Conservation (phyloP, 176 grass and related monocot genomes). For the Canna indica region DNA sequence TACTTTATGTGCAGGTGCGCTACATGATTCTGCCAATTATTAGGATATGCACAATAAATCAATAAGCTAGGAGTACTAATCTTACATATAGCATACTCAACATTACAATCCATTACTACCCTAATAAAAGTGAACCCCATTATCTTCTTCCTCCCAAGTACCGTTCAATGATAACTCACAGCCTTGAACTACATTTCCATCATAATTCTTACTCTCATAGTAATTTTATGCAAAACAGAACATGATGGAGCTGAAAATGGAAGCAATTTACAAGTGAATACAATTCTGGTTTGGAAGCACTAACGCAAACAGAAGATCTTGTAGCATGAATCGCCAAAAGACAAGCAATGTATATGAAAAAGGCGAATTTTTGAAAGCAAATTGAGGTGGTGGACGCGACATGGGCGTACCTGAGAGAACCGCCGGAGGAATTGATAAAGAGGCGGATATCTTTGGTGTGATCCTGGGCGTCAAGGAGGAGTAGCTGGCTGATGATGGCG, state of each 20-base stretch:
- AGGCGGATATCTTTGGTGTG: constrained; percentile 62
- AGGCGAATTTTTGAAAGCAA: background rate
- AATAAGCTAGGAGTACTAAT: background rate
- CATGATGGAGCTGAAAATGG: background rate
- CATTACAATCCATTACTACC: background rate
- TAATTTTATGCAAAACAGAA: background rate
- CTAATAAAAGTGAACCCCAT: too few species aligned
- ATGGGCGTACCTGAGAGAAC: constrained; percentile 43
- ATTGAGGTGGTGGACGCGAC: background rate
- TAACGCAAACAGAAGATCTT: background rate
- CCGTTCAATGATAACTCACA: too few species aligned
- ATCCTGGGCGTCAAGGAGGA: constrained; percentile 81
- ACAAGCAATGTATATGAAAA: background rate
- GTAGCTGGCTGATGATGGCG: constrained; percentile 70
- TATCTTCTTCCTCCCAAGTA: too few species aligned
- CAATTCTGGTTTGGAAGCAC: background rate
- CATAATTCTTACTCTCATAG: background rate
- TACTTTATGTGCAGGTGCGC: too few species aligned
- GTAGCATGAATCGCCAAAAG: background rate
- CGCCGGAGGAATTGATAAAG: constrained; percentile 77
- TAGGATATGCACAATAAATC: background rate
- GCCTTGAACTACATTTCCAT: too few species aligned
- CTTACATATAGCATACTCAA: background rate
- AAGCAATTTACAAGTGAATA: background rate
- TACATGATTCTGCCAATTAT: background rate